Evolutionary conservation across 2,329 filamentous ascomycete species (phyloP), one percentile per base, ranked within the genome.

Genomic region (Parafenestella ontariensis): DNA sequence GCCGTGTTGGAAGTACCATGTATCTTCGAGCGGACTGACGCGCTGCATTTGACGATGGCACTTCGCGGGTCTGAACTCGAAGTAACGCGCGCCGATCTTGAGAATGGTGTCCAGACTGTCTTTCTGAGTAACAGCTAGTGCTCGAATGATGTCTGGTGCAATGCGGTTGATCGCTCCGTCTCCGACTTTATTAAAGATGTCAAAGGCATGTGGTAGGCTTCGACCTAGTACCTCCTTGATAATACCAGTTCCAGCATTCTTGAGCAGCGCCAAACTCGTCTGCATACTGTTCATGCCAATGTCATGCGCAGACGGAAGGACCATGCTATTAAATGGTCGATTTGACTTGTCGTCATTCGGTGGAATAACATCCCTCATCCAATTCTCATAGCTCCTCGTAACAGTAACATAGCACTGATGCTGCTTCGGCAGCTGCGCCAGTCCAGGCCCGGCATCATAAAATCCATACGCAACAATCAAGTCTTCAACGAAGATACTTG

Each of bases 231-330:
- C 58, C 46, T 72, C 66, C 54, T 69, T 71, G 39, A 75, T 71
- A 10, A 68, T 55, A 21, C 62, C 62, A 13, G 69, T 69, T 4
- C 70, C 72, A 0, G 71, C 69, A 26, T 77, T 74, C 11, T 70
- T 59, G 8, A 83, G 71, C 1, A 83, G 68, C 0, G 72, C 70
- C 23, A 75, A 61, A 21, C 74, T 71, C 44, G 69, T 79, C 8
- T 76, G 62, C 79, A 83, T 79, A 64, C 72, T 81, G 66, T 83
- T 83, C 81, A 83, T 83, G 23, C 81, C 81, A 13, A 79, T 76
- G 56, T 83, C 81, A 64, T 83, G 81, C 0, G 77, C 71, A 1
- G 77, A 72, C 0, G 81, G 78, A 1, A 83, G 73, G 1, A 82
- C 79, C 49, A 82, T 71, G 9, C 69, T 72, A 9, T 68, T 59